Evolutionary conservation across 139 green algal species (phyloP), one percentile per base, ranked within the genome.

Genomic region (Astrephomene gubernaculifera): DNA sequence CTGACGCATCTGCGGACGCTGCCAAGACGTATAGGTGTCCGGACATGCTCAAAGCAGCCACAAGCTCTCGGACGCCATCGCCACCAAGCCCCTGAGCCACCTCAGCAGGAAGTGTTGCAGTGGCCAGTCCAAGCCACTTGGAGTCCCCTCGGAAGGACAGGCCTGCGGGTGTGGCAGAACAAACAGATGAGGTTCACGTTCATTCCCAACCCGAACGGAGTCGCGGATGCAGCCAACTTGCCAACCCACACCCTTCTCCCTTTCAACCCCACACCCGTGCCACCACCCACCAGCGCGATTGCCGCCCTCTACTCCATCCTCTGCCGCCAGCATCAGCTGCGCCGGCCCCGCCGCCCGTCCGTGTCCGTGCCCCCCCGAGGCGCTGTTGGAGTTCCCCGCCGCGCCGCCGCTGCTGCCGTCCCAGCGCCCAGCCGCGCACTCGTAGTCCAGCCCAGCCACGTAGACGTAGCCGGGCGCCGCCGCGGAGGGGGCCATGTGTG

Each of bases 381-480:
- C 57, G 70, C 54, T 85, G 72, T 76, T 71, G 21, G 52, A 38
- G 44, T 70, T 68, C 9, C 70, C 73, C 17, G 39, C 63, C 4
- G 52, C 53, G 36, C 69, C 76, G 5, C 81, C 87, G 22, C 41
- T 36, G 44, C 81, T 75, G 38, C 65, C 81, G 45, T 86, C 87
- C 87, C 87, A 90, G 44, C 87, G 49, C 21, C 82, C 87, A 6
- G 81, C 86, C n/a, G 79, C 31, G 21, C 78, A 76, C 38, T 90
- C 87, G 43, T 86, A 81, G 60, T 90, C 87, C 27, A 90, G 87
- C 0, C 87, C 87, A 4, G 87, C 82, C 39, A 86, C 65, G 31
- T 78, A 86, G 2, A 73, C 75, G 67, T 80, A 88, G 36, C 49
- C 39, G 4, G 87, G 87, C 31, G 71, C 57, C 2, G 25, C 36